Conservation (phyloP, 441 rosid genomes). For the Flueggea neowawraea region DNA sequence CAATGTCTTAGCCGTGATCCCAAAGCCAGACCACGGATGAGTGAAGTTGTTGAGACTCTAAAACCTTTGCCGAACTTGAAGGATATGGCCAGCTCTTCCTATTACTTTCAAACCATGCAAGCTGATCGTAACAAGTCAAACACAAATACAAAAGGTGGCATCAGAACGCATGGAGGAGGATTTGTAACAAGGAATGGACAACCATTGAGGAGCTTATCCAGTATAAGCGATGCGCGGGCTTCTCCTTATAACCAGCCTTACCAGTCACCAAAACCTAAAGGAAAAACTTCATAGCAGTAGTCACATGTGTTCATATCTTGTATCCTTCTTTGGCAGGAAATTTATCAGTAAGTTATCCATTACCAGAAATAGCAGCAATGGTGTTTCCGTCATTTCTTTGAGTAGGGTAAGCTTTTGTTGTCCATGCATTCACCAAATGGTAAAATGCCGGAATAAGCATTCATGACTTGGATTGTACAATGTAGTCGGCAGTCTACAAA, state of each 20-base stretch:
- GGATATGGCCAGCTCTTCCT: slow-evolving; percentile 52
- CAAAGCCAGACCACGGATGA: slow-evolving; percentile 36
- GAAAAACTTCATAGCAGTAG: slow-evolving; percentile 22
- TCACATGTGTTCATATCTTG: not conserved
- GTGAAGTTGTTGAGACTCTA: slow-evolving; percentile 38
- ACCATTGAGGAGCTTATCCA: slow-evolving; percentile 34
- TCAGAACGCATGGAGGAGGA: slow-evolving; percentile 29
- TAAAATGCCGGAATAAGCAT: no score
- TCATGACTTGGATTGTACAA: not conserved
- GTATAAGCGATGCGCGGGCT: slow-evolving; percentile 27
- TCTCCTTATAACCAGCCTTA: slow-evolving; percentile 38
- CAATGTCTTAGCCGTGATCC: slow-evolving; percentile 35
- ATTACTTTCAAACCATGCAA: slow-evolving; percentile 38
- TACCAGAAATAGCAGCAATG: slow-evolving; percentile 7
- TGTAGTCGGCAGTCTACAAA: no score
- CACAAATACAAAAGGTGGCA: slow-evolving; percentile 27
- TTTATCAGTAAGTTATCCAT: slow-evolving; percentile 1
- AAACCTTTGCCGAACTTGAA: slow-evolving; percentile 37
- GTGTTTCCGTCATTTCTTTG: slow-evolving; percentile 9
- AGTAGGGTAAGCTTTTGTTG: slow-evolving; percentile 3
- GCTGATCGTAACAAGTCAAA: slow-evolving; percentile 30
- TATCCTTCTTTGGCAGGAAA: slow-evolving; percentile 1
- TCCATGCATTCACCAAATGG: slow-evolving; percentile 6
- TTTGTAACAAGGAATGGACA: slow-evolving; percentile 35
- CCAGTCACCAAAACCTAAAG: slow-evolving; percentile 38